Percentiles rank a stretch among this genome's conserved stretches.
Conservation (phyloP, 176 grass and related monocot genomes). For the Stipa capillata region DNA sequence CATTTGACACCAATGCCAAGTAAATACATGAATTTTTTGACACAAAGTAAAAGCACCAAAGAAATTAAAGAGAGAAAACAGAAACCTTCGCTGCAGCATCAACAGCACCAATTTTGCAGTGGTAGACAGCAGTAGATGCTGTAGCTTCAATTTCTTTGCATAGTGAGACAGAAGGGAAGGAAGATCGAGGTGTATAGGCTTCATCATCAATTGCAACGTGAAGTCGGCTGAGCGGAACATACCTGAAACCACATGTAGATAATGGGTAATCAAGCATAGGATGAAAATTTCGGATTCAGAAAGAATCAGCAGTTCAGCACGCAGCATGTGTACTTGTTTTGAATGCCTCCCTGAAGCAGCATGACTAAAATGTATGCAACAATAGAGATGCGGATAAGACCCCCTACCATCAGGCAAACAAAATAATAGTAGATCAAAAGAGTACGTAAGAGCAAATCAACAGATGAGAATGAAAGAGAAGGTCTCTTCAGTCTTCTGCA, state of each 20-base stretch:
- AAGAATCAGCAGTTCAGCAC: background rate
- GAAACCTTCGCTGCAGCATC: conserved; percentile 89
- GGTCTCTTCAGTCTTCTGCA: too few relatives aligned
- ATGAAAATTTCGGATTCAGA: conserved; percentile 4
- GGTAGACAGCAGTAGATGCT: conserved; percentile 48
- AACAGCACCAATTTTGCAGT: conserved; percentile 75
- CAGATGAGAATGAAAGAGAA: background rate
- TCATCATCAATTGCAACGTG: conserved; percentile 30
- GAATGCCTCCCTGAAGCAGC: conserved; percentile 5
- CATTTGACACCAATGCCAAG: conserved; percentile 6
- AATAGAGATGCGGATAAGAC: conserved; percentile 24
- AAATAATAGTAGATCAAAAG: conserved; percentile 19
- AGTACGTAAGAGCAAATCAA: conserved; percentile 13
- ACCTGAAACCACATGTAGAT: conserved; percentile 47
- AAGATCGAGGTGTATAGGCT: conserved; percentile 35
- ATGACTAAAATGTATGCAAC: conserved; percentile 21
- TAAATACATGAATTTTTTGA: conserved; percentile 19
- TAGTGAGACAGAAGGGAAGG: conserved; percentile 50
- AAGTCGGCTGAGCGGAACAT: conserved; percentile 78
- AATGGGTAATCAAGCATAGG: background rate
- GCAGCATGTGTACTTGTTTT: conserved; percentile 27
- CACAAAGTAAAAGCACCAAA: background rate
- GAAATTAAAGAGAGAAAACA: conserved; percentile 11
- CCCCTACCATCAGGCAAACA: conserved; percentile 9
- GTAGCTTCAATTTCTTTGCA: conserved; percentile 57